Percentiles rank a stretch among this genome's conserved stretches.
These are phyloP conservation scores for Sisymbrium irio DNA, from an alignment of 345 rosid species.

Conservation along the genomic window DNA sequence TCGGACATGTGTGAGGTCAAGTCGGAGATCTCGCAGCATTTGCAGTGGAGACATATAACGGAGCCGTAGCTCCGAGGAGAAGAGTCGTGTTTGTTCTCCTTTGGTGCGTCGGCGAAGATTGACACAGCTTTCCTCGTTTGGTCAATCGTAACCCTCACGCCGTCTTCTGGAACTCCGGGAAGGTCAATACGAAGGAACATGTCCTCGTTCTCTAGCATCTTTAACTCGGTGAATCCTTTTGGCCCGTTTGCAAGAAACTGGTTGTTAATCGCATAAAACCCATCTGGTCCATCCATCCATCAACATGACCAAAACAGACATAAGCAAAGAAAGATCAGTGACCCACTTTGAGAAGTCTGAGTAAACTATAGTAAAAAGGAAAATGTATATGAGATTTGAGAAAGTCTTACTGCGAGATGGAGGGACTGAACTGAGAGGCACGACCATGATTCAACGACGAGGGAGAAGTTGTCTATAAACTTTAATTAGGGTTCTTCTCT, in stretches of 20 bases:
- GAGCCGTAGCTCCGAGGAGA: slow-evolving; percentile 2
- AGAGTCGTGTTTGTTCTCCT: slow-evolving; percentile 13
- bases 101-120: slow-evolving; percentile 12
- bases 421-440: neutral
- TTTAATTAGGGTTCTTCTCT: neutral
- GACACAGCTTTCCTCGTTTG: neutral
- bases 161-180: slow-evolving; percentile 15
- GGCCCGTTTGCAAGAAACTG: slow-evolving; percentile 25
- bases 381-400: neutral
- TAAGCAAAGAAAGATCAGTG: neutral
- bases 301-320: neutral
- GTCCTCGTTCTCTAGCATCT: slow-evolving; percentile 18
- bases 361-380: neutral
- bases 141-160: neutral
- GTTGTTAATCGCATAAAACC: slow-evolving; percentile 31
- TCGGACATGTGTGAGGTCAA: slow-evolving; percentile 12
- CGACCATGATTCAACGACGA: neutral
- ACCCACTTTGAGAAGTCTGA: neutral
- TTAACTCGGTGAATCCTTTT: slow-evolving; percentile 28
- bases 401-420: neutral
- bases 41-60: neutral
- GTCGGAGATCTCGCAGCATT: slow-evolving; percentile 17
- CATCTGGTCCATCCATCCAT: neutral
- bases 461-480: neutral
- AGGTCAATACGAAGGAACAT: slow-evolving; percentile 10